Conservation (phyloP, 768 basidiomycete genomes). For the Lepiota brunneoincarnata region DNA sequence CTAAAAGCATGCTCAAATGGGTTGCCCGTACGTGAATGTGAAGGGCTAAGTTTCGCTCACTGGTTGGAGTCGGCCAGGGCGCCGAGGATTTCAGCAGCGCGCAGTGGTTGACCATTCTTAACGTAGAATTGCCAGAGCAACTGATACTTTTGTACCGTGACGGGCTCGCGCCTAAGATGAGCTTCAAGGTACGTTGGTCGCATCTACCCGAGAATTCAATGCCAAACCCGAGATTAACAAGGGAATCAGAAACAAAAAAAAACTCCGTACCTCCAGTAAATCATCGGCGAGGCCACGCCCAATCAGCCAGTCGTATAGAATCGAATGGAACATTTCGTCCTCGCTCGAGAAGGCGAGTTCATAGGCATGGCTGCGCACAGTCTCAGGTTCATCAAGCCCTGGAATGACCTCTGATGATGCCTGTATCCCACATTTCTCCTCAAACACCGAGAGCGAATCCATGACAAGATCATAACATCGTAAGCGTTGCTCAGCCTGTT, state of each 20-base stretch:
- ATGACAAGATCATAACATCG: slow-evolving; percentile 83
- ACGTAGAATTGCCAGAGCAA: slow-evolving; percentile 98
- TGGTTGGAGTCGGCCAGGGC: slow-evolving; percentile 80
- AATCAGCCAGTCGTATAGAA: slow-evolving; percentile 94
- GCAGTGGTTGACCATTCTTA: slow-evolving; percentile 81
- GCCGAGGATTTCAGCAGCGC: slow-evolving; percentile 85
- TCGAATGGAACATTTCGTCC: slow-evolving; percentile 93
- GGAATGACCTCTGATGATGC: slow-evolving; percentile 22
- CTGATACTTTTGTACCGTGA: slow-evolving; percentile 79
- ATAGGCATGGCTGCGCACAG: slow-evolving; percentile 82
- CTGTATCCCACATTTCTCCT: slow-evolving; percentile 50
- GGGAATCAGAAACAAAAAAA: neutral
- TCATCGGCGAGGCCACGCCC: slow-evolving; percentile 78
- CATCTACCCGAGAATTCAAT: slow-evolving; percentile 47
- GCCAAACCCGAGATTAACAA: neutral
- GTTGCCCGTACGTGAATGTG: neutral
- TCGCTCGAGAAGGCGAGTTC: slow-evolving; percentile 79
- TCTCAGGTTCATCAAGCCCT: slow-evolving; percentile 55
- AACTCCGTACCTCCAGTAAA: slow-evolving; percentile 71
- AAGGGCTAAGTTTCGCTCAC: slow-evolving; percentile 41
- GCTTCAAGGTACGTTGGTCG: slow-evolving; percentile 86
- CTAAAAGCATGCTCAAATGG: slow-evolving; percentile 29
- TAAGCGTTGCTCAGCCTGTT: slow-evolving; percentile 57
- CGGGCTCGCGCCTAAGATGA: slow-evolving; percentile 80
- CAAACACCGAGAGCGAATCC: slow-evolving; percentile 78